Conservation (phyloP, 257 asterid genomes). For the Scutellaria baicalensis region DNA sequence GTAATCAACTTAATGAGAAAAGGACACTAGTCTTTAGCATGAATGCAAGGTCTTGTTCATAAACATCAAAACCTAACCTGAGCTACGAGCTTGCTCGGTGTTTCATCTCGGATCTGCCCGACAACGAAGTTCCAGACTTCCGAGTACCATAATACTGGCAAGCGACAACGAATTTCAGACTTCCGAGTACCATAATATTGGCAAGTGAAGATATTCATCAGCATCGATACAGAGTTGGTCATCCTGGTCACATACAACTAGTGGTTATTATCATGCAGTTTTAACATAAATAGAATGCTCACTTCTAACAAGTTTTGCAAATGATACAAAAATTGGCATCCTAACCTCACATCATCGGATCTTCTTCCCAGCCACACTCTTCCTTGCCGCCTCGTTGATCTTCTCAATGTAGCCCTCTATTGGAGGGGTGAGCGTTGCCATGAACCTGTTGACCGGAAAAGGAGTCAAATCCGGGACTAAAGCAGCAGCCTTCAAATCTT, state of each 20-base stretch:
- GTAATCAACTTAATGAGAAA: not conserved
- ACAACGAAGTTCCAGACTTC: not conserved
- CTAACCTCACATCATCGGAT: slow-evolving; percentile 48
- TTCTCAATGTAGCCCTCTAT: slow-evolving; percentile 88
- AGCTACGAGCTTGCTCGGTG: not conserved
- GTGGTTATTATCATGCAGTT: not conserved
- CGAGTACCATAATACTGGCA: not conserved
- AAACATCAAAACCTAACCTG: not conserved
- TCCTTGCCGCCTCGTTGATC: slow-evolving; percentile 78
- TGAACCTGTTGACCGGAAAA: slow-evolving; percentile 60
- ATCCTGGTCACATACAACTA: not conserved
- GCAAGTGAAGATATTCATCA: not conserved
- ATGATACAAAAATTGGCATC: not conserved
- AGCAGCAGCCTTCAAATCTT: slow-evolving; percentile 63
- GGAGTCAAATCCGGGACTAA: slow-evolving; percentile 71
- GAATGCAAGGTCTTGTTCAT: not conserved
- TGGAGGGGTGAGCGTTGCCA: slow-evolving; percentile 91
- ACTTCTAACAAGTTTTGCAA: not conserved
- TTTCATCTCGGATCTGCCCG: not conserved
- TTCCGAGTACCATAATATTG: not conserved
- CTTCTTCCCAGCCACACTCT: slow-evolving; percentile 54
- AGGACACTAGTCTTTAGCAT: not conserved
- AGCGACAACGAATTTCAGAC: not conserved
- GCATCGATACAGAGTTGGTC: not conserved
- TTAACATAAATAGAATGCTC: not conserved